Conservation (phyloP, 2,329 filamentous ascomycete genomes). For the Penicillium sp. region DNA sequence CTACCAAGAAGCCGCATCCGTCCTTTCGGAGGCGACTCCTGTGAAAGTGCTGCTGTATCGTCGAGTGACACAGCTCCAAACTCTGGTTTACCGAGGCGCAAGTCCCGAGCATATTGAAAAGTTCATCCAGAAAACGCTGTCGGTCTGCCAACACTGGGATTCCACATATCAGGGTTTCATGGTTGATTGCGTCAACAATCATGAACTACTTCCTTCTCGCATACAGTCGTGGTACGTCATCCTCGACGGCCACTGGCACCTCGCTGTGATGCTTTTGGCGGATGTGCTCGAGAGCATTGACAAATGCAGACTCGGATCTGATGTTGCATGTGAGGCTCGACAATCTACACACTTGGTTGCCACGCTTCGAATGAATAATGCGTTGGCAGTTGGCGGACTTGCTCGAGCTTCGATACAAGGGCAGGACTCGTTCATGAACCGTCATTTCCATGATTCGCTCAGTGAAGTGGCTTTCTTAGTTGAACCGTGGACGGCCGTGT, state of each 20-base stretch:
- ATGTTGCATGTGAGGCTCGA: slow-evolving; percentile 27
- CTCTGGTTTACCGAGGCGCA: slow-evolving; percentile 47
- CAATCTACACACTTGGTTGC: slow-evolving; percentile 36
- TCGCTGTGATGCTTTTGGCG: slow-evolving; percentile 56
- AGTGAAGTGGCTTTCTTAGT: slow-evolving; percentile 58
- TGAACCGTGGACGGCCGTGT: slow-evolving; percentile 60
- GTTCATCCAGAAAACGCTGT: slow-evolving; percentile 49
- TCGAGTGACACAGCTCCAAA: slow-evolving; percentile 57
- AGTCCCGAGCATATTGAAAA: slow-evolving; percentile 48
- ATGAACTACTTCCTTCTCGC: slow-evolving; percentile 52
- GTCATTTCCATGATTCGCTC: slow-evolving; percentile 54
- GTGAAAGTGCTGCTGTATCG: slow-evolving; percentile 62
- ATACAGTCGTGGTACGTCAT: slow-evolving; percentile 63
- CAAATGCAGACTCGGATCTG: slow-evolving; percentile 22
- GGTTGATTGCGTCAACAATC: slow-evolving; percentile 52
- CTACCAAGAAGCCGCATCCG: slow-evolving; percentile 52
- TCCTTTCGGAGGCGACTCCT: slow-evolving; percentile 55
- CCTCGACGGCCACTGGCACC: slow-evolving; percentile 59
- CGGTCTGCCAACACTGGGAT: slow-evolving; percentile 59
- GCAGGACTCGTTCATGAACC: slow-evolving; percentile 7
- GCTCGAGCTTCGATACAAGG: slow-evolving; percentile 49
- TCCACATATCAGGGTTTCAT: slow-evolving; percentile 54
- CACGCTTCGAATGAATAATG: slow-evolving; percentile 47
- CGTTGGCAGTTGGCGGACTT: slow-evolving; percentile 50
- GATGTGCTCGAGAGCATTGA: slow-evolving; percentile 57